Conservation (phyloP, 2,329 filamentous ascomycete genomes). For the Aspergillus sp. region DNA sequence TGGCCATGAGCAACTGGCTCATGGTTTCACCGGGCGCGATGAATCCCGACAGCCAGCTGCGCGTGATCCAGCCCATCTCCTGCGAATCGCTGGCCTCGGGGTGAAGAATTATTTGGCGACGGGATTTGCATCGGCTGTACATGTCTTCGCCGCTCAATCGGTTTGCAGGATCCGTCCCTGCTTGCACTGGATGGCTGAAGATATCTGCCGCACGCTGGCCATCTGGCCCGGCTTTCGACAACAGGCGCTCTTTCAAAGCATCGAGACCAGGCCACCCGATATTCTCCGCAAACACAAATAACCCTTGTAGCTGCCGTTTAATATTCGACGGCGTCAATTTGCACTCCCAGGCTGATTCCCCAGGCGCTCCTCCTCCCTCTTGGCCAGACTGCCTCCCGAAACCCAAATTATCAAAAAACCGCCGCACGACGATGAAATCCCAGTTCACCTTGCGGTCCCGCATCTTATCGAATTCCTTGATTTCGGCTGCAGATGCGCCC, state of each 20-base stretch:
- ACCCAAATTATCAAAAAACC: slow-evolving; percentile 46
- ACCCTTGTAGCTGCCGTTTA: slow-evolving; percentile 41
- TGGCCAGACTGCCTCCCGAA: slow-evolving; percentile 19
- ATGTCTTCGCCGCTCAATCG: slow-evolving; percentile 3
- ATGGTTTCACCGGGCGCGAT: slow-evolving; percentile 48
- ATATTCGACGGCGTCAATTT: slow-evolving; percentile 30
- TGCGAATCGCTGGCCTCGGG: slow-evolving; percentile 4
- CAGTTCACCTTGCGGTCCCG: slow-evolving; percentile 48
- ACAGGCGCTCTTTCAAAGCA: slow-evolving; percentile 29
- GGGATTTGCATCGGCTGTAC: slow-evolving; percentile 5
- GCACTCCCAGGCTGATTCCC: slow-evolving; percentile 25
- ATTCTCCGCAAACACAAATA: slow-evolving; percentile 43
- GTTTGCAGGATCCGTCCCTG: slow-evolving; percentile 25
- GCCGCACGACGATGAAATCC: slow-evolving; percentile 47
- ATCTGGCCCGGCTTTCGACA: slow-evolving; percentile 24
- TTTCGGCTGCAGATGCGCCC: slow-evolving; percentile 35
- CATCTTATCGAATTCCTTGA: slow-evolving; percentile 39
- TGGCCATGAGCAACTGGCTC: slow-evolving; percentile 48
- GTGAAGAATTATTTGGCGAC: slow-evolving; percentile 22
- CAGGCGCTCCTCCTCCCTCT: neutral
- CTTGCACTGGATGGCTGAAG: slow-evolving; percentile 8
- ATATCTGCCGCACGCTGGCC: slow-evolving; percentile 6
- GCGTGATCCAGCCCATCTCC: slow-evolving; percentile 48
- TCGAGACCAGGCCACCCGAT: slow-evolving; percentile 44
- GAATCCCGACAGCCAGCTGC: slow-evolving; percentile 48